These are phyloP conservation scores for Podaxis mareebaensis DNA, from an alignment of 768 basidiomycete species.

Conservation along the genomic window DNA sequence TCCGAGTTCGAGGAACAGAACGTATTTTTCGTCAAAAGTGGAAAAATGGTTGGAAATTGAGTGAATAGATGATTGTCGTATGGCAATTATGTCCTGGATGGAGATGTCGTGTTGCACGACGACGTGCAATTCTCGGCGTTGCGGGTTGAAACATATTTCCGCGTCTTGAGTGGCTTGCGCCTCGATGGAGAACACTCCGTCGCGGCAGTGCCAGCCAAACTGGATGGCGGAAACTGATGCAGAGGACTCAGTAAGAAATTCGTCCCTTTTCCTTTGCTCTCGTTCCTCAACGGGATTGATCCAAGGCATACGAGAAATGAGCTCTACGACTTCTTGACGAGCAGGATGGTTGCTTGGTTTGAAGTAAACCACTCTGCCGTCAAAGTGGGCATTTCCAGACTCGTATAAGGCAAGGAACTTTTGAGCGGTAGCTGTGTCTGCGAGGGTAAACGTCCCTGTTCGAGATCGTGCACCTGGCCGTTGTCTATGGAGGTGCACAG, in stretches of 20 bases:
- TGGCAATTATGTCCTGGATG: constrained; percentile 36
- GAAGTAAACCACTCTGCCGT: constrained; percentile 34
- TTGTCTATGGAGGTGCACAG: constrained; percentile 48
- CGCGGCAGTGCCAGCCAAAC: constrained; percentile 66
- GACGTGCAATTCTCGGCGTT: constrained; percentile 50
- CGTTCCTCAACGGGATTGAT: constrained; percentile 38
- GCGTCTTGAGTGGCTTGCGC: constrained; percentile 21
- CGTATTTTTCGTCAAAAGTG: constrained; percentile 28
- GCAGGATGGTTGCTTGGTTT: constrained; percentile 27
- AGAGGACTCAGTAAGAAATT: constrained; percentile 27
- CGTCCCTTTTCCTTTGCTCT: constrained; percentile 32
- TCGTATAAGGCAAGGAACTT: constrained; percentile 47
- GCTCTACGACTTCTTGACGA: constrained; percentile 38
- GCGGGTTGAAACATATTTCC: constrained; percentile 38
- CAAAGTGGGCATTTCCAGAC: constrained; percentile 25
- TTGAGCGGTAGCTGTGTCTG: background rate
- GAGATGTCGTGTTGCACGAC: constrained; percentile 21
- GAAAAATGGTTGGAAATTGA: constrained; percentile 36
- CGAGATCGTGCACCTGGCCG: constrained; percentile 32
- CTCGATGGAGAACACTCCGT: constrained; percentile 56
- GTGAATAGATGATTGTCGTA: constrained; percentile 45
- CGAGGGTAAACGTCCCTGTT: constrained; percentile 29
- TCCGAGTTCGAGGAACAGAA: constrained; percentile 44
- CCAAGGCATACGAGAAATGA: constrained; percentile 38
- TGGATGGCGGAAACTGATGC: constrained; percentile 44